Evolutionary conservation across 2,329 filamentous ascomycete genomes (phyloP), one percentile per base, ranked within the genome.

Genomic region (Ambrosiella xylebori): DNA sequence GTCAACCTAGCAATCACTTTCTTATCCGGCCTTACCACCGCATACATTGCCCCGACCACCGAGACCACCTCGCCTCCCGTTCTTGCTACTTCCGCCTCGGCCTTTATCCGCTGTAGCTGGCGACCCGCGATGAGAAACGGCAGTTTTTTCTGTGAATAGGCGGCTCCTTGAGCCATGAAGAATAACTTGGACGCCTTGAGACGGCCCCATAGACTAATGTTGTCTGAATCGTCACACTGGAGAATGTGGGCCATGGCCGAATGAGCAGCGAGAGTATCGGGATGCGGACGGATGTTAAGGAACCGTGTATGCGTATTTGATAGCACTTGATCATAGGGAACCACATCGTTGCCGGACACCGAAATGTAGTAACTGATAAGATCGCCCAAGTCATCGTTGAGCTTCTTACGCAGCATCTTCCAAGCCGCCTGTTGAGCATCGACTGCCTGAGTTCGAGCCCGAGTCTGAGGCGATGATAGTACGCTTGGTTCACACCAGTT

Each of bases 181-280:
- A 77, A 79, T 2, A 70, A 66, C 2, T 67, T 68, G 1, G 76
- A 78, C 0, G 77, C 78, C 59, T 77, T 76, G 13, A 80, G 65
- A 2, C 77, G 65, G 2, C 71, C 68, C 76, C 76, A 81, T 2
- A 62, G 35, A 13, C 69, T 72, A 9, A 69, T 66, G 0, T 64
- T 58, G 5, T 65, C 62, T 0, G 60, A 49, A 3, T 67, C 60
- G 49, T 63, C 63, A 1, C 61, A 60, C 40, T 66, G 65, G 11
- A 61, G 37, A 39, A 53, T 54, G 15, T 54, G 9, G 5, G 49
- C 11, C 9, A 51, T 49, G 11, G 27, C 11, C 4, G 58, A 13
- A n/a, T 27, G 51, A 36, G 27, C 45, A 36, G 57, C 19, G 36
- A 52, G 36, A 6, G 37, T 19, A 12, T 41, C 11, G n/a, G 8